Evolutionary conservation across 192 early-diverging fungal genomes (phyloP), one percentile per base, ranked within the genome.

Genomic region (Coemansia sp.): DNA sequence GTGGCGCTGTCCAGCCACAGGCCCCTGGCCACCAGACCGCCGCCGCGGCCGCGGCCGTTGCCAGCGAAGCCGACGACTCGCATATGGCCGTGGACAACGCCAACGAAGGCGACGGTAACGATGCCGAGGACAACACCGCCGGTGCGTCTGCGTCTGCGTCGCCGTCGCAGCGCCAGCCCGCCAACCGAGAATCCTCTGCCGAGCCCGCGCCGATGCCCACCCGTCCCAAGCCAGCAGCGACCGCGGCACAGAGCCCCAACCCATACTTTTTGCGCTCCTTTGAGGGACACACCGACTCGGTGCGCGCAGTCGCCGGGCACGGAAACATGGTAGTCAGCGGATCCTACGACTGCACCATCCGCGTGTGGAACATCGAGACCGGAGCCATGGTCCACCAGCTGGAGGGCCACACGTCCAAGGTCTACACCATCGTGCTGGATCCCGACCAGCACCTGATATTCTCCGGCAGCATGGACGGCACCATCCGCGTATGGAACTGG

Each of bases 391-490:
- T 91, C 18, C 90, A 93, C 74, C 76, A 77, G 9, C 88, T 95
- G 53, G 78, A 89, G 36, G 98, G 95, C 37, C 98, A 99, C 76
- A 86, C 89, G 20, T 90, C 96, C 72, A 96, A 96, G 71, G 98
- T 99, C 9, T 99, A 99, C 76, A 93, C 92, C 7, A 91, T 99
- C 33, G 96, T 94, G 9, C 87, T 98, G 66, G 91, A 90, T 67
- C 85, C 90, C 22, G 92, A 95, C 72, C 85, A 91, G 45, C 86
- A 91, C 52, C 86, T 91, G 51, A 94, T 94, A 55, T 95, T 96
- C 68, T 93, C 91, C 65, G 98, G 98, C 20, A 93, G 91, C 67
- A 92, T 98, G 92, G 98, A 99, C 79, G 88, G 94, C 1, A 90
- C 87, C 41, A 95, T 98, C 45, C 88, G 90, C 39, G 92, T 98